Evolutionary conservation across 768 basidiomycete genomes (phyloP).

Genomic region (Lactifluus hygrophoroides): DNA sequence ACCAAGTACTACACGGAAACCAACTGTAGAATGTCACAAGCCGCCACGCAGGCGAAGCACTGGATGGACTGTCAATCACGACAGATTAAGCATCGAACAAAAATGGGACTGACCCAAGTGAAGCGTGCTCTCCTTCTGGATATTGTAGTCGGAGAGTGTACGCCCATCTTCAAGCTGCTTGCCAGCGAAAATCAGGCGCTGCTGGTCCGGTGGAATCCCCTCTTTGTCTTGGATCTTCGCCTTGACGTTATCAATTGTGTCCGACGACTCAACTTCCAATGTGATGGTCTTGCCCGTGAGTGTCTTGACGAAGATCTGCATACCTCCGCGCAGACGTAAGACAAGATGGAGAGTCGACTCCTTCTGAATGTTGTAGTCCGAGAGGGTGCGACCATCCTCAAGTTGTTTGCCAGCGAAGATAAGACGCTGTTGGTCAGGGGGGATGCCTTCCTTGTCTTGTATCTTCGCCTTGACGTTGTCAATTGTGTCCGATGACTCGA

Average conservation of each 20-base stretch:
- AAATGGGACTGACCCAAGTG: slow-evolving; percentile 36
- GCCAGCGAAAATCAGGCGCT: slow-evolving; percentile 86
- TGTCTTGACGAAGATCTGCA: slow-evolving; percentile 89
- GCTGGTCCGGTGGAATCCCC: slow-evolving; percentile 80
- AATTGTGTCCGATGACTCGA: slow-evolving; percentile 80
- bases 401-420: slow-evolving; percentile 93
- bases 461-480: slow-evolving; percentile 90
- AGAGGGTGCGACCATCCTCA: slow-evolving; percentile 84
- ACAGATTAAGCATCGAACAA: neutral
- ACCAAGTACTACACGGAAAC: neutral
- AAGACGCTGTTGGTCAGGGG: slow-evolving; percentile 82
- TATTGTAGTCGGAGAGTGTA: slow-evolving; percentile 73
- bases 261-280: slow-evolving; percentile 85
- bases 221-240: slow-evolving; percentile 79
- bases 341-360: slow-evolving; percentile 79
- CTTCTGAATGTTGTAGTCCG: slow-evolving; percentile 89
- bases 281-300: slow-evolving; percentile 90
- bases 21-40: slow-evolving; percentile 31
- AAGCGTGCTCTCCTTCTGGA: slow-evolving; percentile 73
- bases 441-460: slow-evolving; percentile 87
- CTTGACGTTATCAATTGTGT: slow-evolving; percentile 89
- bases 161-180: slow-evolving; percentile 94
- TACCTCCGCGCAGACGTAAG: slow-evolving; percentile 79
- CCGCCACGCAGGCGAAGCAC: slow-evolving; percentile 71
- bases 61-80: slow-evolving; percentile 13